These are phyloP conservation scores for Phytophthora kernoviae DNA, from an alignment of 352 stramenopile genomes.

Conservation along the genomic window DNA sequence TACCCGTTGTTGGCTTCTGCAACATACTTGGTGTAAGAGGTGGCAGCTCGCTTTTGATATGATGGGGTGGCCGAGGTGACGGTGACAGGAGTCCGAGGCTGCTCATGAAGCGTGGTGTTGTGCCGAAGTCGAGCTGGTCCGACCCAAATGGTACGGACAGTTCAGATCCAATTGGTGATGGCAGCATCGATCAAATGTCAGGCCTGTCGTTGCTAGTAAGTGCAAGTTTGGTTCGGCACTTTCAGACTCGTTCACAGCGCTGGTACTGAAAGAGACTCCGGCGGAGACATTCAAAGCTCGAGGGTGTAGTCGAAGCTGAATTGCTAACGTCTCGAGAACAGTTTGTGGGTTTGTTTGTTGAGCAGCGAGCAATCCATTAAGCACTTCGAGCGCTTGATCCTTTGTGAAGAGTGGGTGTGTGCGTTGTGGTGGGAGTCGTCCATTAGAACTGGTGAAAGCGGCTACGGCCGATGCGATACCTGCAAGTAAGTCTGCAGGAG, in stretches of 20 bases:
- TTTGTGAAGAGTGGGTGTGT: constrained; percentile 43
- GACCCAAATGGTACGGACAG: constrained; percentile 10
- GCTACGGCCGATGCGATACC: constrained; percentile 62
- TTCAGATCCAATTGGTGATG: constrained; percentile 22
- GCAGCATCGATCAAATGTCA: constrained; percentile 35
- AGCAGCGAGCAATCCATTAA: constrained; percentile 33
- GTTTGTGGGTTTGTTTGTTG: constrained; percentile 30
- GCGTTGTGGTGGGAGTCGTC: constrained; percentile 45
- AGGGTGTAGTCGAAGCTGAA: constrained; percentile 28
- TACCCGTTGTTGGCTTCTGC: constrained; percentile 17
- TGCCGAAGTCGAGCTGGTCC: constrained; percentile 6
- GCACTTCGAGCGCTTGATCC: constrained; percentile 39
- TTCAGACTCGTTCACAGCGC: constrained; percentile 1
- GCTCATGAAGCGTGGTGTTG: constrained; percentile 21
- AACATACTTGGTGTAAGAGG: constrained; percentile 15
- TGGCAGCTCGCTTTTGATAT: constrained; percentile 17
- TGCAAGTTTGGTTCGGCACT: constrained; percentile 34
- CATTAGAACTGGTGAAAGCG: constrained; percentile 54
- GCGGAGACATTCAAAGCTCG: constrained; percentile 31
- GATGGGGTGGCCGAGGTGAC: constrained; percentile 13
- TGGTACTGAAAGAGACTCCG: constrained; percentile 32
- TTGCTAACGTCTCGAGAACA: constrained; percentile 32
- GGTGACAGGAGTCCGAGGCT: constrained; percentile 24
- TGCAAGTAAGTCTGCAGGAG: constrained; percentile 51
- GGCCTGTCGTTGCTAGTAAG: constrained; percentile 25